A percentile compares a stretch with the other conserved stretches of the same genome.
Conservation (phyloP, 2,329 filamentous ascomycete species). For the Domatiomyces globalis region DNA sequence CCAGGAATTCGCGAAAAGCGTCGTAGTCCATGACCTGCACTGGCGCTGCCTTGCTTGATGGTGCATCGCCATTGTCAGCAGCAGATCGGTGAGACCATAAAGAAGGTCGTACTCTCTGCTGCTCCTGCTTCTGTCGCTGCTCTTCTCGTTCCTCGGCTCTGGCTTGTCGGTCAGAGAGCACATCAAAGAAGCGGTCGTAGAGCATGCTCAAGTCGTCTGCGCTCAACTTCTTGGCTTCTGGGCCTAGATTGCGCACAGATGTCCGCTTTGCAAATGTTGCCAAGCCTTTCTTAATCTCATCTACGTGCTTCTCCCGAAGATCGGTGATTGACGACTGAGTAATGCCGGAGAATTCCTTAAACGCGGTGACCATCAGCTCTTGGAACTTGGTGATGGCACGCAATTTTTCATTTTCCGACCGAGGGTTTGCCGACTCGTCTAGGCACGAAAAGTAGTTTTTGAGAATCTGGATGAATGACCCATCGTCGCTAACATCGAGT, state of each 20-base stretch:
- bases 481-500: constrained; percentile 82
- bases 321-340: constrained; percentile 88
- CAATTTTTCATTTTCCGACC: constrained; percentile 87
- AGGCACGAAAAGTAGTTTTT: constrained; percentile 89
- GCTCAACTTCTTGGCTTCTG: constrained; percentile 83
- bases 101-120: constrained; percentile 32
- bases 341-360: constrained; percentile 93
- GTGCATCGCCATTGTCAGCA: constrained; percentile 38
- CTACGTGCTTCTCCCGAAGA: constrained; percentile 80
- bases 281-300: constrained; percentile 85
- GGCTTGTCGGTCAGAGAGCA: constrained; percentile 84
- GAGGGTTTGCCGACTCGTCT: constrained; percentile 90
- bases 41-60: constrained; percentile 35
- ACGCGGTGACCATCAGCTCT: constrained; percentile 96
- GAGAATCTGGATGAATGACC: constrained; percentile 88
- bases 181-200: constrained; percentile 86
- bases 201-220: constrained; percentile 74
- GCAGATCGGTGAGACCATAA: constrained; percentile 10
- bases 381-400: constrained; percentile 91
- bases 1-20: constrained; percentile 85
- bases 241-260: constrained; percentile 85
- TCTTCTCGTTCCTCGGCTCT: constrained; percentile 66
- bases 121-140: constrained; percentile 50
- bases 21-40: constrained; percentile 78
- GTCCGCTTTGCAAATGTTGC: constrained; percentile 96